Base-by-base conservation (phyloP, 2,329 filamentous ascomycete species). In the Trichoderma sp. region DNA sequence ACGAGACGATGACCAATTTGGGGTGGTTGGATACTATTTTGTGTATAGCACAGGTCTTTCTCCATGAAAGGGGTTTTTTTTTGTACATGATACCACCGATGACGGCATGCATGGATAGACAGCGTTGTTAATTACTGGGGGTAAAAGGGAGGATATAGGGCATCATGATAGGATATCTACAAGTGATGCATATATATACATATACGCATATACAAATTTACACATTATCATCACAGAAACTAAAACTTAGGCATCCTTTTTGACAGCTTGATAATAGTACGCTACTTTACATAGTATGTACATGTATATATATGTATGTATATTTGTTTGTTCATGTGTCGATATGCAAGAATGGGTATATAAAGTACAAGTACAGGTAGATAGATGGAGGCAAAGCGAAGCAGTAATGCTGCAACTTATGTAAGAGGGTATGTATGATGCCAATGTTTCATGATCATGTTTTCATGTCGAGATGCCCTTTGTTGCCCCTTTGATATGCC, bases 21-120 rank as follows among this genome's bases (percentile, higher is more conserved):
- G 30, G 14, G 6, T 5, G 39, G 47, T 64, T 65, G 28, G 47
- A 53, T 53, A 24, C 47, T 53, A 3, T 24, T 53, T 51, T 53
- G 21, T 53, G 47, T 53, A 53, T 53, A 24, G 21, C 47, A 53
- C 47, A 6, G 21, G 8, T 34, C 6, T 43, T 15, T 53, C 21
- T 53, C 14, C 15, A 11, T 28, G n/a, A 8, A 8, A 12, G 30
- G 30, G 39, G 24, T 34, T 65, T 56, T 58, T 30, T 34, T 26
- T 24, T 28, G 26, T 58, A 68, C 15, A 47, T 47, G 65, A 68
- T 68, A 60, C 65, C 65, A 68, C n/a, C 28, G 53, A 60, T 32
- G 39, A 47, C 53, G 36, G 28, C 39, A 65, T 34, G 39, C 43
- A 65, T 65, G 43, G 26, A 68, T 68, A 68, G 65, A 68, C 12